A percentile compares a stretch with the other conserved stretches of the same genome.
Evolutionary conservation across 768 basidiomycete species (phyloP).

Genomic region (Dioszegia hungarica): DNA sequence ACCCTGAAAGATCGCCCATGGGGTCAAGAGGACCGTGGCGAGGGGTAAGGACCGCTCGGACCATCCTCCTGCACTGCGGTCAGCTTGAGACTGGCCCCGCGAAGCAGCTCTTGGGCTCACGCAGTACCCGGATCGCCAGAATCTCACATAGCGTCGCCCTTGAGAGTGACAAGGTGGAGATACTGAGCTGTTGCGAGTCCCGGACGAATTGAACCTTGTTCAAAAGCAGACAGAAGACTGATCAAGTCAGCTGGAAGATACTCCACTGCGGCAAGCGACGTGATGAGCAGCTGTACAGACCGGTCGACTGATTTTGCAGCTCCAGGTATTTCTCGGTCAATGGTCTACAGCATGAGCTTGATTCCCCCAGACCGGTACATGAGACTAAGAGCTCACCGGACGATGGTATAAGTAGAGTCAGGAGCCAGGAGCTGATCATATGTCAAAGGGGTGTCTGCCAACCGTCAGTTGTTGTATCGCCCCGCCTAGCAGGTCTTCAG

Average conservation of each 20-base stretch:
- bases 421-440: slow-evolving; percentile 77
- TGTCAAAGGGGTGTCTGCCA: slow-evolving; percentile 73
- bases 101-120: slow-evolving; percentile 52
- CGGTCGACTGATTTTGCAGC: slow-evolving; percentile 72
- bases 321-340: slow-evolving; percentile 78
- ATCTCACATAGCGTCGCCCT: slow-evolving; percentile 84
- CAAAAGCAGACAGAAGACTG: slow-evolving; percentile 78
- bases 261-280: no score
- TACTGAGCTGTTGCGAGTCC: slow-evolving; percentile 65
- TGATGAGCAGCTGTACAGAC: slow-evolving; percentile 10
- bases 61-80: slow-evolving; percentile 44
- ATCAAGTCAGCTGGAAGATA: background rate
- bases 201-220: slow-evolving; percentile 80
- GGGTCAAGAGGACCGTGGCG: slow-evolving; percentile 45
- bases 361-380: background rate
- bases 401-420: slow-evolving; percentile 83
- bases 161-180: slow-evolving; percentile 63
- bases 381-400: slow-evolving; percentile 48
- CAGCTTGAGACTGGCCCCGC: background rate
- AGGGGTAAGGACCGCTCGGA: slow-evolving; percentile 47
- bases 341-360: slow-evolving; percentile 54
- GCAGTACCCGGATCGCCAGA: slow-evolving; percentile 72
- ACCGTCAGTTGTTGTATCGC: background rate
- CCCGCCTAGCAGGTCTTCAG: no score
- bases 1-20: slow-evolving; percentile 48